A percentile compares a stretch with the other conserved stretches of the same genome.
Conservation (phyloP, 1,139 yeast species). For the Zygosaccharomyces sapae region DNA sequence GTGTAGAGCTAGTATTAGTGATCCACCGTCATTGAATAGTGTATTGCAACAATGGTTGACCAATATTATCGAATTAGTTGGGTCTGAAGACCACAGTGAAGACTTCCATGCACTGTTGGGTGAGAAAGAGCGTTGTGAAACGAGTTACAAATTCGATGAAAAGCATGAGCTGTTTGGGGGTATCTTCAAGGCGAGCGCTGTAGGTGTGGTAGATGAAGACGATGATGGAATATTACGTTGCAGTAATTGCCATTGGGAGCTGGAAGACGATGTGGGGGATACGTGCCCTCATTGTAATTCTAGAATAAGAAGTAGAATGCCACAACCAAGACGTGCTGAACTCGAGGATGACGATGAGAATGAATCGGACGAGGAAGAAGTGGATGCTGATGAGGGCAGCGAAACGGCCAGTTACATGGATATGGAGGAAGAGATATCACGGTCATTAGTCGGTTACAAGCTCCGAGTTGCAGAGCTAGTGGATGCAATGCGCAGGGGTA, state of each 20-base stretch:
- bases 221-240: constrained; percentile 81
- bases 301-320: constrained; percentile 19
- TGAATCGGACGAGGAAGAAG: constrained; percentile 5
- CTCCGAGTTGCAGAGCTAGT: constrained; percentile 9
- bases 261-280: constrained; percentile 39
- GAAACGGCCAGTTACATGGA: constrained; percentile 23
- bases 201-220: constrained; percentile 54
- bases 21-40: constrained; percentile 28
- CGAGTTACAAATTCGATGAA: constrained; percentile 42
- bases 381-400: constrained; percentile 20
- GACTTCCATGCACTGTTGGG: constrained; percentile 8
- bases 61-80: constrained; percentile 17
- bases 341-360: constrained; percentile 23
- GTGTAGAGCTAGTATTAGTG: constrained; percentile 27
- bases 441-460: constrained; percentile 18
- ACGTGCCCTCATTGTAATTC: constrained; percentile 49
- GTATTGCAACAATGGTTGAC: constrained; percentile 27
- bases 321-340: constrained; percentile 1
- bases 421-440: constrained; percentile 3
- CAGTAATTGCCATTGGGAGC: constrained; percentile 80
- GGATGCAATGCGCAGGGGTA: constrained; percentile 4
- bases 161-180: constrained; percentile 43
- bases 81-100: constrained; percentile 15
- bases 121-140: constrained; percentile 14
- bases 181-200: constrained; percentile 46